Conservation (phyloP, 306 rosid species). For the Carpinus viminea region DNA sequence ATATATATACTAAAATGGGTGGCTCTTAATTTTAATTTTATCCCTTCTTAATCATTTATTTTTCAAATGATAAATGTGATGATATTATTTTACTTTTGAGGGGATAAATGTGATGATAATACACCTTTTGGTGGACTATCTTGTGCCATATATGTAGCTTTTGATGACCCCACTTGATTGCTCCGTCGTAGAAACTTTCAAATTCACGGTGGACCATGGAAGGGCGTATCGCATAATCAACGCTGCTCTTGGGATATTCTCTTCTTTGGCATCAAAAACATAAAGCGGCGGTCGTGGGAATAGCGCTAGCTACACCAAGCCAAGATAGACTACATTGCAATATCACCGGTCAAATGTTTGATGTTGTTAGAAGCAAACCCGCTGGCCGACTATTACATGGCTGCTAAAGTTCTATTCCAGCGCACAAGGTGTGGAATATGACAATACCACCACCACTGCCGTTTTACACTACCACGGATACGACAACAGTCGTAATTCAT, state of each 20-base stretch:
- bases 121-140: too few species aligned
- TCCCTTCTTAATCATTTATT: too few species aligned
- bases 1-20: too few species aligned
- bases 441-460: constrained; percentile 52
- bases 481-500: neutral
- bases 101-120: too few species aligned
- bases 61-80: too few species aligned
- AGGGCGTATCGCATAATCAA: constrained; percentile 53
- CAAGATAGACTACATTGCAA: constrained; percentile 42
- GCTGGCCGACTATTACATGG: constrained; percentile 53
- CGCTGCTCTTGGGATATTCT: constrained; percentile 40
- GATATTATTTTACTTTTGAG: too few species aligned
- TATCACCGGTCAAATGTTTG: constrained; percentile 65
- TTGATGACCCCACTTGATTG: too few species aligned
- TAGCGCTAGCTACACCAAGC: constrained; percentile 58
- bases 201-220: constrained; percentile 36
- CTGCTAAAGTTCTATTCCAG: constrained; percentile 48
- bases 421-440: neutral
- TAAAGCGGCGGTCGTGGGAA: constrained; percentile 51
- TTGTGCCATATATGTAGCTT: neutral
- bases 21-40: too few species aligned
- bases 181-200: constrained; percentile 48
- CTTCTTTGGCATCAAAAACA: constrained; percentile 50
- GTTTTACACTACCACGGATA: constrained; percentile 36
- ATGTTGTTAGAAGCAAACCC: constrained; percentile 48